These are phyloP conservation scores for Apiospora arundinis DNA, from an alignment of 2,329 filamentous ascomycete species.

Conservation along the genomic window DNA sequence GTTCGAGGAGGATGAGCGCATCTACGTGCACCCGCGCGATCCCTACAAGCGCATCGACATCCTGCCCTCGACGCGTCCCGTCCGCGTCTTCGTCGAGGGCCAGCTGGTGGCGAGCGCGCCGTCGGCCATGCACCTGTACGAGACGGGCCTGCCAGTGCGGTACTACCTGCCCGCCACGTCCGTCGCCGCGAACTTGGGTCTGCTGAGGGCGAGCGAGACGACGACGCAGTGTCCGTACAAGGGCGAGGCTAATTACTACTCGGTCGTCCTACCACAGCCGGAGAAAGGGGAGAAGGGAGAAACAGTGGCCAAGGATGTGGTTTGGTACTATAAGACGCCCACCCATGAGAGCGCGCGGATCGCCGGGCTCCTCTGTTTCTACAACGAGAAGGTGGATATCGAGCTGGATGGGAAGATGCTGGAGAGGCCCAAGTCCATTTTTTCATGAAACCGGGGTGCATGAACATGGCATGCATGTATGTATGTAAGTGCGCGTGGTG, in stretches of 20 bases:
- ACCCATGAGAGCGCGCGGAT: slow-evolving; percentile 61
- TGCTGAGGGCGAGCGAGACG: slow-evolving; percentile 57
- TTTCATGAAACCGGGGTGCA: slow-evolving; percentile 27
- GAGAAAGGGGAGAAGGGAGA: slow-evolving; percentile 33
- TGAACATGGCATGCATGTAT: not conserved
- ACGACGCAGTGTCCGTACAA: slow-evolving; percentile 71
- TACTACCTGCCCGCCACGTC: slow-evolving; percentile 64
- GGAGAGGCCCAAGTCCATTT: slow-evolving; percentile 38
- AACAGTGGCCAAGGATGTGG: slow-evolving; percentile 49
- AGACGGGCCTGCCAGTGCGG: slow-evolving; percentile 64
- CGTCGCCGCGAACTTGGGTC: slow-evolving; percentile 44
- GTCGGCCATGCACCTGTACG: slow-evolving; percentile 60
- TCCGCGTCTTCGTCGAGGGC: slow-evolving; percentile 49
- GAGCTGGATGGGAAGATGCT: slow-evolving; percentile 56
- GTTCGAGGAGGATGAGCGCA: slow-evolving; percentile 64
- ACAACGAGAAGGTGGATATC: slow-evolving; percentile 73
- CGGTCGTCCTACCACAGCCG: slow-evolving; percentile 52
- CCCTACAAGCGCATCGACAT: slow-evolving; percentile 71
- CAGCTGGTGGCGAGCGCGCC: slow-evolving; percentile 50
- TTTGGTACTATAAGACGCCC: slow-evolving; percentile 69
- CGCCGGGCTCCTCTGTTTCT: slow-evolving; percentile 66
- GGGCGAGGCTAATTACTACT: slow-evolving; percentile 68
- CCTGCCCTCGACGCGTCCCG: slow-evolving; percentile 57
- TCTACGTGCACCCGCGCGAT: slow-evolving; percentile 70
- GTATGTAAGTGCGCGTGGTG: not conserved